Evolutionary conservation across 2,329 filamentous ascomycete species (phyloP).

Genomic region (Paecilomyces fulvus): DNA sequence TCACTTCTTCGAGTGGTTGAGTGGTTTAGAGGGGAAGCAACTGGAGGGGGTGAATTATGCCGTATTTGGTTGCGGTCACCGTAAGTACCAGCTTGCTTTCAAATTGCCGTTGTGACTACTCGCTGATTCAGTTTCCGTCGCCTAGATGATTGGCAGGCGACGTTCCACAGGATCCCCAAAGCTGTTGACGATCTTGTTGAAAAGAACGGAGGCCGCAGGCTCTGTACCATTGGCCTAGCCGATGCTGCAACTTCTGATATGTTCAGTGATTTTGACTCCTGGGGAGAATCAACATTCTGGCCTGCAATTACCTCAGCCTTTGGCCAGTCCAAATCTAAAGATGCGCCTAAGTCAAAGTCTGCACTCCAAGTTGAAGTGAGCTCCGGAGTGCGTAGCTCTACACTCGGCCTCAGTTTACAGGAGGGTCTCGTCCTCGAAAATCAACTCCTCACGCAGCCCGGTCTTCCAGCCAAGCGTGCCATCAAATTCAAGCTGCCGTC

Average conservation of each 20-base stretch:
- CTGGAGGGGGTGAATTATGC: slow-evolving; percentile 54
- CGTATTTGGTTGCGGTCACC: slow-evolving; percentile 61
- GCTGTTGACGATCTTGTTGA: slow-evolving; percentile 49
- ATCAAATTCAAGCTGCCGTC: slow-evolving; percentile 61
- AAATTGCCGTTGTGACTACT: slow-evolving; percentile 5
- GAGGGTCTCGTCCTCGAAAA: slow-evolving; percentile 52
- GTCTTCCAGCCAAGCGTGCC: slow-evolving; percentile 52
- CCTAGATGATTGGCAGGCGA: slow-evolving; percentile 41
- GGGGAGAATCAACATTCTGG: slow-evolving; percentile 55
- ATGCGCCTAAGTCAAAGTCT: slow-evolving; percentile 25
- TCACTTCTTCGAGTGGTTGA: slow-evolving; percentile 60
- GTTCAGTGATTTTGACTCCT: slow-evolving; percentile 59
- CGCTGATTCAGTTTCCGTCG: slow-evolving; percentile 16
- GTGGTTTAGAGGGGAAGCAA: slow-evolving; percentile 42
- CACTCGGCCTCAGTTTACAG: slow-evolving; percentile 55
- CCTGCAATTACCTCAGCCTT: slow-evolving; percentile 38
- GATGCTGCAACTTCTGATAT: slow-evolving; percentile 58
- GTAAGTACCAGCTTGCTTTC: slow-evolving; percentile 12
- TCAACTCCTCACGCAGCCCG: slow-evolving; percentile 43
- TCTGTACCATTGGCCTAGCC: slow-evolving; percentile 46
- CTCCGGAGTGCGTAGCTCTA: slow-evolving; percentile 45
- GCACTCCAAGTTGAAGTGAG: slow-evolving; percentile 42
- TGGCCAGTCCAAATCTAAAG: slow-evolving; percentile 13
- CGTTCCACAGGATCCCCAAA: slow-evolving; percentile 60
- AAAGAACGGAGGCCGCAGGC: slow-evolving; percentile 41